Evolutionary conservation across 192 early-diverging fungal genomes (phyloP).

Genomic region (Rhizophagus clarus): DNA sequence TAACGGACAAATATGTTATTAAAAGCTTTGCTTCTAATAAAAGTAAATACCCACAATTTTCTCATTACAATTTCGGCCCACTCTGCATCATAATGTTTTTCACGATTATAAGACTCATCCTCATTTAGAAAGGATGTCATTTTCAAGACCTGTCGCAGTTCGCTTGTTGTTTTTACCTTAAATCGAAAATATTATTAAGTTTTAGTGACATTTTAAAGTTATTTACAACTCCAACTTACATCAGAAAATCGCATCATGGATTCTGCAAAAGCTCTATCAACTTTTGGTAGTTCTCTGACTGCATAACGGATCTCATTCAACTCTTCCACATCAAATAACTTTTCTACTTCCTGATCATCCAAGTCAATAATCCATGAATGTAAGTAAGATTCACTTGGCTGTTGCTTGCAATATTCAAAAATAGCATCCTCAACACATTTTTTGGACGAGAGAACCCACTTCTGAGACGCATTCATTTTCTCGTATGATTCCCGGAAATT

Average conservation of each 20-base stretch:
- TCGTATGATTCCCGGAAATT: conserved; percentile 11
- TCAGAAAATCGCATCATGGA: conserved; percentile 27
- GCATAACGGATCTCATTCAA: background rate
- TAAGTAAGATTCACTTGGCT: conserved; percentile 1
- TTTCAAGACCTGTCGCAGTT: conserved; percentile 28
- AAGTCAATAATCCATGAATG: conserved; percentile 23
- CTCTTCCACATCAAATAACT: background rate
- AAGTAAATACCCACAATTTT: background rate
- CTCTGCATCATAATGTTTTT: conserved; percentile 29
- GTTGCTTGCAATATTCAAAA: conserved; percentile 19
- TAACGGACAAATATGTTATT: background rate
- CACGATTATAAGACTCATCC: conserved; percentile 19
- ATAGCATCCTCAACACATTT: conserved; percentile 16
- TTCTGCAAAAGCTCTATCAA: background rate
- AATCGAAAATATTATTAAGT: conserved; percentile 27
- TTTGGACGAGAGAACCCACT: background rate
- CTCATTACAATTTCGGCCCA: conserved; percentile 21
- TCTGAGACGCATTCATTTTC: conserved; percentile 12
- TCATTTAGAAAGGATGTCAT: conserved; percentile 18
- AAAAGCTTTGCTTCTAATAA: no score
- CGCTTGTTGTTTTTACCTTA: conserved; percentile 27
- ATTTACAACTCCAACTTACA: conserved; percentile 21
- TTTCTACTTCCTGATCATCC: background rate
- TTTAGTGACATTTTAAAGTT: conserved; percentile 27
- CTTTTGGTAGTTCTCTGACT: no score